phyloP scores from a whole-genome alignment of 2,329 filamentous ascomycete species.

The Aspergillus melleus region DNA sequence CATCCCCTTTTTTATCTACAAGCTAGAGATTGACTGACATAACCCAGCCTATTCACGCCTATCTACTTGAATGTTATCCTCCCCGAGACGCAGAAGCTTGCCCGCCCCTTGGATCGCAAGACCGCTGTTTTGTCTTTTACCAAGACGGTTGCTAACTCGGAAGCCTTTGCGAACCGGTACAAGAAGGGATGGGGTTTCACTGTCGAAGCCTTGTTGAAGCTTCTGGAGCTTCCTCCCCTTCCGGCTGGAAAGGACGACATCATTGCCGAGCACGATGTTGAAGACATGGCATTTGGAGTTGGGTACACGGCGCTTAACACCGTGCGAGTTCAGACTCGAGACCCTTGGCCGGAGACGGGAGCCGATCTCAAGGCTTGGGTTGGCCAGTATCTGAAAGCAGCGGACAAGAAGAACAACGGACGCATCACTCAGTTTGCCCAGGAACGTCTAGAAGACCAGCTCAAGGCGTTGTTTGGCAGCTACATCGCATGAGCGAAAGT shows the following conservation, averaged over 20 bases:
- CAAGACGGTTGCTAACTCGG: constrained; percentile 84
- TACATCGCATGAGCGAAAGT: constrained; percentile 44
- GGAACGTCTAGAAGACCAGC: constrained; percentile 67
- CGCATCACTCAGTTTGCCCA: constrained; percentile 70
- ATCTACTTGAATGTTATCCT: constrained; percentile 88
- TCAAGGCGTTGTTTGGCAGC: constrained; percentile 47
- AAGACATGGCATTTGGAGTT: constrained; percentile 91
- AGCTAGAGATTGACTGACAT: constrained; percentile 1
- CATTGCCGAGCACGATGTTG: constrained; percentile 84
- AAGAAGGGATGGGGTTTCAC: constrained; percentile 90
- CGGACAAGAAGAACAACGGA: constrained; percentile 71
- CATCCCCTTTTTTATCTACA: background rate
- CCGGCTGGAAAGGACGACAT: constrained; percentile 70
- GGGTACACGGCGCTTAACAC: constrained; percentile 94
- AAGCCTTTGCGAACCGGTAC: constrained; percentile 78
- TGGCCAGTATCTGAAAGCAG: constrained; percentile 72
- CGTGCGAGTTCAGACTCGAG: constrained; percentile 70
- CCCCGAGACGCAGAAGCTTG: constrained; percentile 83
- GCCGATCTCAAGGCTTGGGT: constrained; percentile 82
- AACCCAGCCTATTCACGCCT: constrained; percentile 67
- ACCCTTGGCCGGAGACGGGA: constrained; percentile 83
- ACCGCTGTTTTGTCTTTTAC: constrained; percentile 89
- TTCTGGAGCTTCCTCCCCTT: constrained; percentile 85
- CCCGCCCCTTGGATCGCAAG: constrained; percentile 86
- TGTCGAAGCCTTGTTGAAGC: constrained; percentile 81